Evolutionary conservation across 75 land plant genomes (phyloP).

Genomic region (Picea sitchensis): DNA sequence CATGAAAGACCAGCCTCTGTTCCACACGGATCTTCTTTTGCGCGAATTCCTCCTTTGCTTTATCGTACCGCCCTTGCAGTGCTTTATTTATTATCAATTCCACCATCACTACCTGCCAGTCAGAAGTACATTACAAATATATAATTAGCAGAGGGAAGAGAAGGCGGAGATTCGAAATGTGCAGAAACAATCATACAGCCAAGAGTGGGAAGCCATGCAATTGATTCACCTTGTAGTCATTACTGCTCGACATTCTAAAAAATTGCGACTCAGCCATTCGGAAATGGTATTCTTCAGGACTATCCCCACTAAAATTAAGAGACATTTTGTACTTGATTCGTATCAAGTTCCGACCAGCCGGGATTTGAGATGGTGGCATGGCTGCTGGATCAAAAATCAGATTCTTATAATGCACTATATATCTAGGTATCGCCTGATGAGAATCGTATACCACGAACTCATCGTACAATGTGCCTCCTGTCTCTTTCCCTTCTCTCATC

Average conservation of each 20-base stretch:
- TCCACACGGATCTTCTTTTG: not conserved
- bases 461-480: slow-evolving; percentile 5
- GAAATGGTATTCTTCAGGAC: slow-evolving; percentile 19
- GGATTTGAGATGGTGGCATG: not conserved
- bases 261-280: slow-evolving; percentile 25
- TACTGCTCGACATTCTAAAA: slow-evolving; percentile 16
- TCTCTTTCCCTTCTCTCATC: too few relatives aligned
- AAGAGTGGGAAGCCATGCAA: too few relatives aligned
- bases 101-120: slow-evolving; percentile 16
- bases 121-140: too few relatives aligned
- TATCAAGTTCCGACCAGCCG: not conserved
- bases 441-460: slow-evolving; percentile 13
- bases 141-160: too few relatives aligned
- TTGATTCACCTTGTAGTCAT: not conserved
- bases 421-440: slow-evolving; percentile 18
- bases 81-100: slow-evolving; percentile 10
- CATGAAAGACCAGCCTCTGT: slow-evolving; percentile 19
- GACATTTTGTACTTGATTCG: slow-evolving; percentile 11
- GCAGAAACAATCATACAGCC: too few relatives aligned
- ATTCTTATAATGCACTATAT: slow-evolving; percentile 20
- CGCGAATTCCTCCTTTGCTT: slow-evolving; percentile 3
- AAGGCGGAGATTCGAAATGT: too few relatives aligned
- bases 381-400: not conserved
- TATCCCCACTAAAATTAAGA: slow-evolving; percentile 8
- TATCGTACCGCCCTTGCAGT: not conserved